Evolutionary conservation across 495 filamentous ascomycete genomes (phyloP).

Genomic region (Staphylotrichum longicolle): DNA sequence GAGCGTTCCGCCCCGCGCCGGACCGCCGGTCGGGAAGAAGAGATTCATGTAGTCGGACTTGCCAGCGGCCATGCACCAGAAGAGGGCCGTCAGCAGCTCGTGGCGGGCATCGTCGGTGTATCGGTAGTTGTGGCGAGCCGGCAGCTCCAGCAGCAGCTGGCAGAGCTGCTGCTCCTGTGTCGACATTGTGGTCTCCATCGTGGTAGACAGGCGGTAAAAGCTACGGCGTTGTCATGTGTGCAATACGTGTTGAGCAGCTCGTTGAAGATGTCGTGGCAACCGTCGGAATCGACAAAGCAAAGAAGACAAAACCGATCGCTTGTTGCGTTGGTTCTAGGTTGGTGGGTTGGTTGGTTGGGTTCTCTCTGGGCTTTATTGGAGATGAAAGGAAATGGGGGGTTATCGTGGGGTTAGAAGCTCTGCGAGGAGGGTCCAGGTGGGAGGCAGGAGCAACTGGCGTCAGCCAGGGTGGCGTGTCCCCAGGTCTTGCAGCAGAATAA

Average conservation of each 20-base stretch:
- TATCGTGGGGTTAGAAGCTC: not conserved
- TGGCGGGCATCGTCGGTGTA: conserved; percentile 68
- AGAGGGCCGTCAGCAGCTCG: conserved; percentile 73
- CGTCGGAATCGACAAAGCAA: not conserved
- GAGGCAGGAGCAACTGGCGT: not conserved
- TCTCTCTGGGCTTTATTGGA: not conserved
- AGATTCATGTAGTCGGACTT: conserved; percentile 66
- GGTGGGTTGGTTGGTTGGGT: not conserved
- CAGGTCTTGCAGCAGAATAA: not conserved
- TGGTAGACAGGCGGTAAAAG: conserved; percentile 13
- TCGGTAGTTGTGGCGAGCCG: conserved; percentile 63
- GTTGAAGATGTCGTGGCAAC: not conserved
- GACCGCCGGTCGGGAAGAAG: conserved; percentile 73
- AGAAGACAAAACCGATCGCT: not conserved
- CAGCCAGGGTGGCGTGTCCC: not conserved
- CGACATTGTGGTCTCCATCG: conserved; percentile 53
- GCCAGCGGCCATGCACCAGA: conserved; percentile 76
- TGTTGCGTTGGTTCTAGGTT: too few relatives aligned
- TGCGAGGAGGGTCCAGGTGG: not conserved
- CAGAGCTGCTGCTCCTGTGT: conserved; percentile 79
- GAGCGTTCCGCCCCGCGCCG: conserved; percentile 58
- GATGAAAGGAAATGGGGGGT: not conserved
- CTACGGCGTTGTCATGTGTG: conserved; percentile 15
- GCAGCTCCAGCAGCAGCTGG: conserved; percentile 68
- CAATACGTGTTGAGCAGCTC: not conserved